Evolutionary conservation across 331 rosid species (phyloP).

Genomic region (Quercus phellos): DNA sequence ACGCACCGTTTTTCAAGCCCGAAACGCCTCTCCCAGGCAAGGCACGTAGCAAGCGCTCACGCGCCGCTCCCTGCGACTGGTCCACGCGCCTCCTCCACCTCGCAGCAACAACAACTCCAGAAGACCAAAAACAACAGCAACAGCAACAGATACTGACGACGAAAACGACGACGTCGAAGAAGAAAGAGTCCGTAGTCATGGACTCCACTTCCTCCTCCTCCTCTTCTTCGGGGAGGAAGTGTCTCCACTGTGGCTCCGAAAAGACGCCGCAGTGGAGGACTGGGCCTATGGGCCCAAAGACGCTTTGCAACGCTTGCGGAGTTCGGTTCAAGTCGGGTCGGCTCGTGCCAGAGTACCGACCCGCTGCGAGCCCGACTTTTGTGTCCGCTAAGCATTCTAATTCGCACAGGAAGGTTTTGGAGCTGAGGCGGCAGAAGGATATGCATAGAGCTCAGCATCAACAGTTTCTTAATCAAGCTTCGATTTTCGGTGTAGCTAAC

Average conservation of each 20-base stretch:
- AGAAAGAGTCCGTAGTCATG: slow-evolving; percentile 38
- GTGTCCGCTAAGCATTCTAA: slow-evolving; percentile 81
- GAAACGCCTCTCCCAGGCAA: slow-evolving; percentile 93
- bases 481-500: slow-evolving; percentile 82
- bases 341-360: slow-evolving; percentile 85
- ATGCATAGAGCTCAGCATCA: slow-evolving; percentile 53
- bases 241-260: slow-evolving; percentile 84
- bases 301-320: slow-evolving; percentile 90
- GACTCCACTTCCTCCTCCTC: slow-evolving; percentile 26
- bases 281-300: slow-evolving; percentile 95
- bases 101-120: slow-evolving; percentile 13
- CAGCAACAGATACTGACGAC: not conserved
- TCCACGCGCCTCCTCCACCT: slow-evolving; percentile 91
- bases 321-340: slow-evolving; percentile 90
- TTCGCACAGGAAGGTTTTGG: slow-evolving; percentile 92
- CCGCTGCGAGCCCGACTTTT: slow-evolving; percentile 93
- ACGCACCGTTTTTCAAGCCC: slow-evolving; percentile 48
- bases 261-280: slow-evolving; percentile 99
- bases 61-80: slow-evolving; percentile 95
- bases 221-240: slow-evolving; percentile 46
- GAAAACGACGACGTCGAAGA: slow-evolving; percentile 31
- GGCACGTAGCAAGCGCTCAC: slow-evolving; percentile 94
- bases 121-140: not conserved
- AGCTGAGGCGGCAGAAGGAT: slow-evolving; percentile 87
- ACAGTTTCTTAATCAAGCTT: slow-evolving; percentile 46